Conservation (phyloP, 2,329 filamentous ascomycete genomes). For the Paracamarosporium sp. region DNA sequence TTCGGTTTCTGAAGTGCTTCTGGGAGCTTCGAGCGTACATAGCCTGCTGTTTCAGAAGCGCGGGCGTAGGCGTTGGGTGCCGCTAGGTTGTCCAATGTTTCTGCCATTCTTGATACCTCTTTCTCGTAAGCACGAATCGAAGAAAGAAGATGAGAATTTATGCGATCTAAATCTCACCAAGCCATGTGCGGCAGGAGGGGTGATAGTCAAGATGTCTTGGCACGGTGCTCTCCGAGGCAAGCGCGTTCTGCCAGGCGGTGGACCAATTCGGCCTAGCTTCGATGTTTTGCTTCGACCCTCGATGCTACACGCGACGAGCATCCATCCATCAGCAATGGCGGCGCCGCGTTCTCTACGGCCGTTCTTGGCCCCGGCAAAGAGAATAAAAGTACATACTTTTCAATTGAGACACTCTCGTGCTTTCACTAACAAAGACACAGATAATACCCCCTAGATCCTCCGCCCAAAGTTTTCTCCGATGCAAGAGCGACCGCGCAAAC, state of each 20-base stretch:
- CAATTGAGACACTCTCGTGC: neutral
- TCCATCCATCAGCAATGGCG: slow-evolving; percentile 48
- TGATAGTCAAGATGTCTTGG: slow-evolving; percentile 27
- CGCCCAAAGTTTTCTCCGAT: slow-evolving; percentile 31
- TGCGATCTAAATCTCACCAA: neutral
- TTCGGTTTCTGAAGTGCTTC: slow-evolving; percentile 58
- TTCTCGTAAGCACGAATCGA: neutral
- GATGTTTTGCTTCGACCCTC: slow-evolving; percentile 22
- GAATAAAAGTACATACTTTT: slow-evolving; percentile 45
- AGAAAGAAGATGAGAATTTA: neutral
- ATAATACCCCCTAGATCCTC: slow-evolving; percentile 31
- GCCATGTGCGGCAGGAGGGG: slow-evolving; percentile 17
- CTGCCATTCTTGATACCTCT: slow-evolving; percentile 16
- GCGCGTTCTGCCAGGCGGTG: slow-evolving; percentile 35
- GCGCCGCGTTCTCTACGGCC: slow-evolving; percentile 53
- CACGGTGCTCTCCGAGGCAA: slow-evolving; percentile 34
- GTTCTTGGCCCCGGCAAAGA: slow-evolving; percentile 51
- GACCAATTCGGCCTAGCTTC: slow-evolving; percentile 25
- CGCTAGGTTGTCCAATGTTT: slow-evolving; percentile 31
- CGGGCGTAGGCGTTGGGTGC: slow-evolving; percentile 48
- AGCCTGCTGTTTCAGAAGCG: slow-evolving; percentile 58
- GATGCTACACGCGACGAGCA: slow-evolving; percentile 10
- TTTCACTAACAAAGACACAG: slow-evolving; percentile 29
- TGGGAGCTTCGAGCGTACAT: slow-evolving; percentile 59
- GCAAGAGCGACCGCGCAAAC: slow-evolving; percentile 25